Percentiles rank a stretch among this genome's conserved stretches.
These are phyloP conservation scores for Galerina sulciceps DNA, from an alignment of 768 basidiomycete species.

Conservation along the genomic window DNA sequence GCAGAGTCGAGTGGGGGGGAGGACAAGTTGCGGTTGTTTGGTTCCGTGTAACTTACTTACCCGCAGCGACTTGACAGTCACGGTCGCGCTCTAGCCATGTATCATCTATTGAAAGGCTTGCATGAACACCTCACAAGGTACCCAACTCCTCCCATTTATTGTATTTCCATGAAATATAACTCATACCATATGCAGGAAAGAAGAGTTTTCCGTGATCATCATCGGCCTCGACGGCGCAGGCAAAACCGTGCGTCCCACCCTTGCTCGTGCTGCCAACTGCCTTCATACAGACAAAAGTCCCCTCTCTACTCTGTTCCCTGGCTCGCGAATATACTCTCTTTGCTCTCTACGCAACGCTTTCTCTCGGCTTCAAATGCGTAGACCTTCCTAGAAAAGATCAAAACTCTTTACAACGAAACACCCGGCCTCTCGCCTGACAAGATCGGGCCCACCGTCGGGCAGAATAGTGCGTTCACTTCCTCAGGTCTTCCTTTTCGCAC, in stretches of 20 bases:
- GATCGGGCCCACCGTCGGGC: constrained; percentile 95
- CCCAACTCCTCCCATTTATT: not conserved
- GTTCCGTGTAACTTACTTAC: constrained; percentile 23
- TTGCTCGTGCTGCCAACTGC: constrained; percentile 2
- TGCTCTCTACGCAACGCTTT: not conserved
- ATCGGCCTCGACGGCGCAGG: constrained; percentile 93
- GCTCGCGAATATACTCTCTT: no score
- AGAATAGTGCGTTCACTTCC: constrained; percentile 76
- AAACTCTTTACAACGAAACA: constrained; percentile 85
- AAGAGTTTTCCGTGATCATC: constrained; percentile 94
- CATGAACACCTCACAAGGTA: constrained; percentile 89
- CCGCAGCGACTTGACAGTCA: constrained; percentile 8
- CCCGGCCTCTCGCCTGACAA: constrained; percentile 91
- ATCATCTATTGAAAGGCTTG: constrained; percentile 91
- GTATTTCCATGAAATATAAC: not conserved
- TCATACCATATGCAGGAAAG: constrained; percentile 52
- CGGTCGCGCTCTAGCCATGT: constrained; percentile 59
- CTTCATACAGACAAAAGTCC: constrained; percentile 14
- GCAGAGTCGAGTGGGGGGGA: constrained; percentile 1
- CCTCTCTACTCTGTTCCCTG: not conserved
- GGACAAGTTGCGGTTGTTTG: constrained; percentile 24
- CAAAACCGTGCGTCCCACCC: constrained; percentile 68
- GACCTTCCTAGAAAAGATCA: constrained; percentile 93
- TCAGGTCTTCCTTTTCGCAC: not conserved
- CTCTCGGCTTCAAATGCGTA: constrained; percentile 29